These are phyloP conservation scores for Yarrowia galli DNA, from an alignment of 1,139 yeast species.

Conservation along the genomic window DNA sequence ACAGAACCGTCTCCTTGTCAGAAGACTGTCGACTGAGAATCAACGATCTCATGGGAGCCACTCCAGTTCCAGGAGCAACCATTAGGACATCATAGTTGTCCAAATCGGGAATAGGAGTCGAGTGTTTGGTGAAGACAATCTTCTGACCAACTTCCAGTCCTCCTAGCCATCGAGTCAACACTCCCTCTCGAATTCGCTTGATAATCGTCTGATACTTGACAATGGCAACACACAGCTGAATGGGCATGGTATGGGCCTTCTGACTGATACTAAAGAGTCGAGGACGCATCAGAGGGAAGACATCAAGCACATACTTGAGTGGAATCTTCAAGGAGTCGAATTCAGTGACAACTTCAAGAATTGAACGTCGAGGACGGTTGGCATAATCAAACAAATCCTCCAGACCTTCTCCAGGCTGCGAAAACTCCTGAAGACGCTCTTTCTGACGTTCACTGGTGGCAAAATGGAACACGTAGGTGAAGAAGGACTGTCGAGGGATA, in stretches of 20 bases:
- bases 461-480: conserved; percentile 70
- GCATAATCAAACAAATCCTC: conserved; percentile 90
- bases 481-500: conserved; percentile 85
- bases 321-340: conserved; percentile 80
- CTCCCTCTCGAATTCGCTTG: conserved; percentile 76
- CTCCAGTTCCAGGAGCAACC: conserved; percentile 91
- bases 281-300: conserved; percentile 80
- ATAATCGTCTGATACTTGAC: conserved; percentile 88
- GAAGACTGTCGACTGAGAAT: conserved; percentile 50
- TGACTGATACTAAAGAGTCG: conserved; percentile 72
- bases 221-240: conserved; percentile 75
- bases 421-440: conserved; percentile 78
- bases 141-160: conserved; percentile 57
- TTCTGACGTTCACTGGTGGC: conserved; percentile 69
- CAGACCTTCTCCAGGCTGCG: conserved; percentile 65
- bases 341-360: conserved; percentile 82
- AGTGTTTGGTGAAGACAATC: conserved; percentile 64
- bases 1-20: conserved; percentile 52
- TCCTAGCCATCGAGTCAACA: conserved; percentile 82
- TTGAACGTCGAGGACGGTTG: conserved; percentile 86
- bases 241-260: conserved; percentile 54
- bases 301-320: conserved; percentile 71
- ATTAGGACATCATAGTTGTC: conserved; percentile 64
- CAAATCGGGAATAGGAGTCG: conserved; percentile 48
- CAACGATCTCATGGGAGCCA: conserved; percentile 84